These are phyloP conservation scores for Aspergillus costaricaensis DNA, from an alignment of 2,329 filamentous ascomycete species.

Conservation along the genomic window DNA sequence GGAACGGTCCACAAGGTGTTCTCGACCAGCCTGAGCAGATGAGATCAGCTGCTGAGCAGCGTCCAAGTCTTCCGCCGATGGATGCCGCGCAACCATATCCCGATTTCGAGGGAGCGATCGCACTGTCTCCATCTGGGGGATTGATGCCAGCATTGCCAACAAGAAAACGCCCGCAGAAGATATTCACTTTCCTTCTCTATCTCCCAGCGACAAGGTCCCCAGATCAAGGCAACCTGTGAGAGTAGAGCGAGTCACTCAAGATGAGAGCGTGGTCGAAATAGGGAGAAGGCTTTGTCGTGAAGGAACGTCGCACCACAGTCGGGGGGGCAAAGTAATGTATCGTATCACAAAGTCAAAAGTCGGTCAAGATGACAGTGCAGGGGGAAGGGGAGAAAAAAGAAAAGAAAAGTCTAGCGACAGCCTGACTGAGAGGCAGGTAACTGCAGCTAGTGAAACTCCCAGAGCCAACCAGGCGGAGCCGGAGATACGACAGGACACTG, in stretches of 20 bases:
- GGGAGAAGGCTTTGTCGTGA: constrained; percentile 19
- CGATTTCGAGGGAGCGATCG: constrained; percentile 34
- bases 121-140: constrained; percentile 41
- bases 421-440: constrained; percentile 21
- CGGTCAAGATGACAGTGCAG: constrained; percentile 35
- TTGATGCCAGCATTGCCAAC: constrained; percentile 40
- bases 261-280: constrained; percentile 17
- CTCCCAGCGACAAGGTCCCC: constrained; percentile 7
- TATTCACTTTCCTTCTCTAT: constrained; percentile 2
- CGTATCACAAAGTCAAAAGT: constrained; percentile 41
- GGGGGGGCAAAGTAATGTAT: constrained; percentile 29
- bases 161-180: background rate
- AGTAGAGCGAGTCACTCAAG: constrained; percentile 18
- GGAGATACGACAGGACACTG: constrained; percentile 15
- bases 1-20: constrained; percentile 34
- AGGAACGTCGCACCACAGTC: constrained; percentile 34
- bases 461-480: constrained; percentile 21
- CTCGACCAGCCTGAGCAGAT: constrained; percentile 47
- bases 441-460: constrained; percentile 29
- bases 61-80: constrained; percentile 50
- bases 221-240: constrained; percentile 16
- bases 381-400: constrained; percentile 14
- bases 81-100: constrained; percentile 42
- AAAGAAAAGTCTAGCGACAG: constrained; percentile 21
- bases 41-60: constrained; percentile 52